A percentile compares a stretch with the other conserved stretches of the same genome.
Conservation (phyloP, 441 rosid genomes). For the Erodium trifolium region DNA sequence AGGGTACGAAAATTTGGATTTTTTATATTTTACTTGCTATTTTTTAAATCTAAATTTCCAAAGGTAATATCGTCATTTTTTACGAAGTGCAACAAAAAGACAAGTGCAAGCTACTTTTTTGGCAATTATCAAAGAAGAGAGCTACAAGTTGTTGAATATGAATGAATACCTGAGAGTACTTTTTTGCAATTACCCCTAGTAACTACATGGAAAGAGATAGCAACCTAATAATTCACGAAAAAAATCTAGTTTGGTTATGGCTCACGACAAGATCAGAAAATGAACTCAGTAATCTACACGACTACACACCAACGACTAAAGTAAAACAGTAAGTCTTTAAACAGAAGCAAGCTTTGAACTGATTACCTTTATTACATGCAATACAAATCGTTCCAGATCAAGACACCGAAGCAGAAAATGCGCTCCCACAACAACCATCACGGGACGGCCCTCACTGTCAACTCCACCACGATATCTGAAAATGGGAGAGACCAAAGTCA, state of each 20-base stretch:
- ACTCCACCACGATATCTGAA: constrained; percentile 95
- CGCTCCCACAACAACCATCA: constrained; percentile 97
- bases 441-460: constrained; percentile 92
- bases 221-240: not conserved
- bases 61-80: no score
- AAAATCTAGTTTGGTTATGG: not conserved
- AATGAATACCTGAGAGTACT: no score
- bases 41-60: no score
- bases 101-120: no score
- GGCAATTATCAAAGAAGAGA: no score
- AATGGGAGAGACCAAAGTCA: constrained; percentile 20
- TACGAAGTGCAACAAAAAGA: no score
- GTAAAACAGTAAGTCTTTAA: not conserved
- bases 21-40: no score
- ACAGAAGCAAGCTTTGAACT: constrained; percentile 7
- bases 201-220: not conserved
- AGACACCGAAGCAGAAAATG: constrained; percentile 93
- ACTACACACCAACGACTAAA: no score
- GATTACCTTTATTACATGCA: constrained; percentile 68
- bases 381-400: constrained; percentile 85
- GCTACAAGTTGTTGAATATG: no score
- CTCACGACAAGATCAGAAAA: not conserved
- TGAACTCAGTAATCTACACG: constrained; percentile 12
- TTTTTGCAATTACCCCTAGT: not conserved
- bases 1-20: no score